These are phyloP conservation scores for Rubroshorea leprosula DNA, from an alignment of 345 rosid species.

Conservation along the genomic window DNA sequence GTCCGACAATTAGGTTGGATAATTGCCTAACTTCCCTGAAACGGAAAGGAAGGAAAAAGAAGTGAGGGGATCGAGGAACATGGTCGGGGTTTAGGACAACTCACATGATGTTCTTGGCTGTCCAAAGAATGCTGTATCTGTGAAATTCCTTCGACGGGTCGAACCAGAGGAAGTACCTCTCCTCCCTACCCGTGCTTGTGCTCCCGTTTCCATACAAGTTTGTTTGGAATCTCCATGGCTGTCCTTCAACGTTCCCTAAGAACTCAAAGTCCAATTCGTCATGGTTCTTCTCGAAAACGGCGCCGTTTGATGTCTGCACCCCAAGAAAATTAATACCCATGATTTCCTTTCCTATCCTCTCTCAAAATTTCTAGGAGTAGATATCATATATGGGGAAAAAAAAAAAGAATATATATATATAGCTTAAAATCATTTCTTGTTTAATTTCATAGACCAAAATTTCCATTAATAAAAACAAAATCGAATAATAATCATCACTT, in stretches of 20 bases:
- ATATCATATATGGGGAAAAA: no score
- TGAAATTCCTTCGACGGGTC: slow-evolving; percentile 85
- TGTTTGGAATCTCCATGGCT: slow-evolving; percentile 94
- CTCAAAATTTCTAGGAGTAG: no score
- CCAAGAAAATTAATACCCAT: neutral
- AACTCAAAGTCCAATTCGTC: slow-evolving; percentile 96
- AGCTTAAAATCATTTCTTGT: no score
- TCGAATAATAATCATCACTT: slow-evolving; percentile 9
- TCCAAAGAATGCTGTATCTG: slow-evolving; percentile 88
- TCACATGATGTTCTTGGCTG: slow-evolving; percentile 64
- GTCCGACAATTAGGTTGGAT: neutral
- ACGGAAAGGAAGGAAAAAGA: neutral
- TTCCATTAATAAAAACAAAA: neutral
- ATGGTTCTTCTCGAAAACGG: slow-evolving; percentile 72
- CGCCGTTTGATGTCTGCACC: slow-evolving; percentile 72
- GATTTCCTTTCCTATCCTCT: no score
- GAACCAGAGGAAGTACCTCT: slow-evolving; percentile 86
- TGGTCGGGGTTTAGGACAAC: slow-evolving; percentile 17
- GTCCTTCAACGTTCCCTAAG: slow-evolving; percentile 71
- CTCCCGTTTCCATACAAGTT: slow-evolving; percentile 95
- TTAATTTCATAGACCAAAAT: no score
- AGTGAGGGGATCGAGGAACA: neutral
- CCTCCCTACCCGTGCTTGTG: slow-evolving; percentile 81
- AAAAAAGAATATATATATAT: no score
- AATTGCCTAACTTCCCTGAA: neutral